Evolutionary conservation across 305 asterid species (phyloP), one percentile per base, ranked within the genome.

Genomic region (Solanum hybrid): DNA sequence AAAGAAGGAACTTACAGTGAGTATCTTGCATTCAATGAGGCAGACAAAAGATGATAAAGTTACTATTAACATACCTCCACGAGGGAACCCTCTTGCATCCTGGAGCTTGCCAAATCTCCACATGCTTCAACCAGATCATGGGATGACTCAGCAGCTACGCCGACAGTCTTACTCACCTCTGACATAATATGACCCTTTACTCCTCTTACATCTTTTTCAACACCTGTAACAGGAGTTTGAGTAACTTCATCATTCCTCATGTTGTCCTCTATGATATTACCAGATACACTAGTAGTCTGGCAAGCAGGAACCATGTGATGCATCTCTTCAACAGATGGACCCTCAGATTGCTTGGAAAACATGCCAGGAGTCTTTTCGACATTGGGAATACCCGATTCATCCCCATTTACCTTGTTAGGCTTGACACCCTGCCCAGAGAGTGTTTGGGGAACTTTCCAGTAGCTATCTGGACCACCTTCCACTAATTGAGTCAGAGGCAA

Each of bases 391-490:
- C 88, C 41, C n/a, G 92, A 90, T 61, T 86, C 91, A 86, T 72
- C 89, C 76, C 79, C 91, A 86, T 87, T 94, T 89, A 31, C 77
- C 88, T 93, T 93, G 76, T 84, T 89, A 79, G 93, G 61, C 75
- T 92, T 90, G 83, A 92, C 89, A 83, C 89, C 92, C 90, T 93
- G 93, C 68, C 86, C 75, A 87, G 89, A 78, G 38, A 87, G 92
- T 90, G 57, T 91, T 87, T 91, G 92, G 10, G 92, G 51, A 87
- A 76, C 92, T 92, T 95, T 95, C 97, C 97, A 96, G 91, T 95
- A 95, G 80, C 93, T 93, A 86, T 93, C 95, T 4, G 97, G 99
- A 70, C 99, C 99, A 4, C 95, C 96, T 92, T 95, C 95, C n/a
- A 94, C 96, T 84, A 97, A 92, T 88, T 95, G 93, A 82, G 91